Evolutionary conservation across 2,329 filamentous ascomycete genomes (phyloP).

Genomic region (Microcera coccophila): DNA sequence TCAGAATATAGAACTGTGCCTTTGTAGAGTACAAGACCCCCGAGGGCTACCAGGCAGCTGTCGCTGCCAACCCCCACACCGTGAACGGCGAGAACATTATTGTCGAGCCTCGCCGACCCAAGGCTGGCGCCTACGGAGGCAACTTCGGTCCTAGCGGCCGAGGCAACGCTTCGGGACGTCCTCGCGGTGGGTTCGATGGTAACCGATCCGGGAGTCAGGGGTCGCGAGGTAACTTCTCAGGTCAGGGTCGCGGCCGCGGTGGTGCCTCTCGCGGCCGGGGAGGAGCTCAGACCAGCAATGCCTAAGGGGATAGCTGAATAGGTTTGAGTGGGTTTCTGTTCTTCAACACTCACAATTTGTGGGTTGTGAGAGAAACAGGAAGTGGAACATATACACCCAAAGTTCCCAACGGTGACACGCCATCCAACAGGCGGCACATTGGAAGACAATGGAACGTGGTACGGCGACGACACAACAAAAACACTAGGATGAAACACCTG

Average conservation of each 20-base stretch:
- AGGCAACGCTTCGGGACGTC: conserved; percentile 57
- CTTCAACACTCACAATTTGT: too few relatives aligned
- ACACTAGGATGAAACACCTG: too few relatives aligned
- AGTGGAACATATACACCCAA: too few relatives aligned
- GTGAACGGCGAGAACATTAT: conserved; percentile 78
- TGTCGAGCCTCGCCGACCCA: conserved; percentile 85
- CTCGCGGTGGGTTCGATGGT: conserved; percentile 62
- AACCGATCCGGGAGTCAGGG: conserved; percentile 58
- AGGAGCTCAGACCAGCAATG: conserved; percentile 51
- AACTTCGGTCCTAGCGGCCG: conserved; percentile 62
- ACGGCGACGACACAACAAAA: neutral
- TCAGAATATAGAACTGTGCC: conserved; percentile 72
- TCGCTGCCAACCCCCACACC: conserved; percentile 78
- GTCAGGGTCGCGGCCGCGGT: conserved; percentile 62
- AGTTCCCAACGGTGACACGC: too few relatives aligned
- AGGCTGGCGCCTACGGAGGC: conserved; percentile 65
- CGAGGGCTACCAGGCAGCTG: conserved; percentile 78
- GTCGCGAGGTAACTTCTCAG: conserved; percentile 67
- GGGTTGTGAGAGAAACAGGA: too few relatives aligned
- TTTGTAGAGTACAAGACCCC: conserved; percentile 88
- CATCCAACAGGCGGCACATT: neutral
- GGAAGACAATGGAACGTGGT: neutral
- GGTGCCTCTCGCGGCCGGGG: conserved; percentile 63
- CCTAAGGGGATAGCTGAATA: conserved; percentile 38
- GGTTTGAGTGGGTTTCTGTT: too few relatives aligned